phyloP scores from a whole-genome alignment of 768 basidiomycete species.

The Trametopsis cervina region DNA sequence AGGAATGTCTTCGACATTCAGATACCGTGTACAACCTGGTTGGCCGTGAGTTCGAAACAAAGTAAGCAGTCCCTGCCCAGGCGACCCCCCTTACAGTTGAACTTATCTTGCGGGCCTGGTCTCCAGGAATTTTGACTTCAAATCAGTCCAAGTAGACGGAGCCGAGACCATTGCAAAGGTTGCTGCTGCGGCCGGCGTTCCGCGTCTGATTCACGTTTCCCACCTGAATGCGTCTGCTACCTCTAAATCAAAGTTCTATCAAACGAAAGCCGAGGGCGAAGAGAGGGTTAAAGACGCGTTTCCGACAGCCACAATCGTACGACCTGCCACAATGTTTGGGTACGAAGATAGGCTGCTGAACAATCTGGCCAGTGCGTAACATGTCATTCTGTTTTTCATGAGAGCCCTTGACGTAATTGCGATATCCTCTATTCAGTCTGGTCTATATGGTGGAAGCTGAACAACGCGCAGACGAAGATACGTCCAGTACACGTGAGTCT shows the following conservation, averaged over 20 bases:
- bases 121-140: slow-evolving; percentile 84
- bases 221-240: slow-evolving; percentile 83
- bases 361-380: slow-evolving; percentile 77
- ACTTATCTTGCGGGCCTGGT: no score
- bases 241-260: slow-evolving; percentile 80
- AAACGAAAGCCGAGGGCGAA: slow-evolving; percentile 87
- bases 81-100: not conserved
- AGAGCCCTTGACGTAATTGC: not conserved
- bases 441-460: slow-evolving; percentile 93
- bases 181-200: slow-evolving; percentile 68
- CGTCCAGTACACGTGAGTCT: slow-evolving; percentile 78
- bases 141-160: slow-evolving; percentile 74
- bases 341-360: slow-evolving; percentile 92
- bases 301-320: slow-evolving; percentile 80
- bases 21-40: slow-evolving; percentile 96
- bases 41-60: slow-evolving; percentile 92
- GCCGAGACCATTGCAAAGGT: slow-evolving; percentile 84
- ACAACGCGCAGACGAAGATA: slow-evolving; percentile 78
- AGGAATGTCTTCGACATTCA: slow-evolving; percentile 89
- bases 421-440: slow-evolving; percentile 50
- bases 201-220: slow-evolving; percentile 88
- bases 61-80: slow-evolving; percentile 44
- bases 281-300: slow-evolving; percentile 77
- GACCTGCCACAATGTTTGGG: slow-evolving; percentile 86
- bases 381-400: not conserved